phyloP scores from a whole-genome alignment of 805 yeast species.

The Ogataea kodamae region DNA sequence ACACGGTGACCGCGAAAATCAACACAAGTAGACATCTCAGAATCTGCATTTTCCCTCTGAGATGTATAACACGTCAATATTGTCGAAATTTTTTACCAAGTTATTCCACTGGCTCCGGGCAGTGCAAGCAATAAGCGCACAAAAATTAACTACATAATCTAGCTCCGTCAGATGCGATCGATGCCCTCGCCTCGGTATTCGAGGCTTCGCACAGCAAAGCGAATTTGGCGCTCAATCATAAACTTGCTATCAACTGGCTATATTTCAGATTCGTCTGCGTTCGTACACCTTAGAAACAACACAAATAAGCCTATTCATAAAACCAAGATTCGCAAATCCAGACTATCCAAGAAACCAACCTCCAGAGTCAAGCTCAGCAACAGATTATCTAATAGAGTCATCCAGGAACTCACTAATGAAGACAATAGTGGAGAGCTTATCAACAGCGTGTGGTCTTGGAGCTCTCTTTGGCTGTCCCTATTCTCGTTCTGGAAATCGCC shows the following conservation, averaged over 20 bases:
- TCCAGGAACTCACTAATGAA: slow-evolving; percentile 23
- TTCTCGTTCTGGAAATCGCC: slow-evolving; percentile 19
- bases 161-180: slow-evolving; percentile 28
- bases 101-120: slow-evolving; percentile 4
- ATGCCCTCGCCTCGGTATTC: slow-evolving; percentile 37
- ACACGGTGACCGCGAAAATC: slow-evolving; percentile 14
- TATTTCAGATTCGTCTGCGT: slow-evolving; percentile 33
- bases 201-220: slow-evolving; percentile 28
- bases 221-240: slow-evolving; percentile 33
- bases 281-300: slow-evolving; percentile 18
- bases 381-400: slow-evolving; percentile 21
- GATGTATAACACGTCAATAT: slow-evolving; percentile 15
- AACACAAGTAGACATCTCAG: slow-evolving; percentile 3
- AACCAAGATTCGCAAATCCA: slow-evolving; percentile 32
- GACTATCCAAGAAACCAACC: slow-evolving; percentile 31
- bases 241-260: slow-evolving; percentile 34
- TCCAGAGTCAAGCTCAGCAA: slow-evolving; percentile 26
- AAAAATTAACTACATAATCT: slow-evolving; percentile 7
- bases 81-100: slow-evolving; percentile 7
- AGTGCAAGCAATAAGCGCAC: slow-evolving; percentile 14
- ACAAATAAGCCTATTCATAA: slow-evolving; percentile 22
- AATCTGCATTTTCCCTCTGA: slow-evolving; percentile 5
- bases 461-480: slow-evolving; percentile 19
- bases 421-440: slow-evolving; percentile 19
- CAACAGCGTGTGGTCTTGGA: slow-evolving; percentile 19